Percentiles rank a stretch among this genome's conserved stretches.
Conservation (phyloP, 176 grass and related monocot genomes). For the Dendrocalamus sinicus region DNA sequence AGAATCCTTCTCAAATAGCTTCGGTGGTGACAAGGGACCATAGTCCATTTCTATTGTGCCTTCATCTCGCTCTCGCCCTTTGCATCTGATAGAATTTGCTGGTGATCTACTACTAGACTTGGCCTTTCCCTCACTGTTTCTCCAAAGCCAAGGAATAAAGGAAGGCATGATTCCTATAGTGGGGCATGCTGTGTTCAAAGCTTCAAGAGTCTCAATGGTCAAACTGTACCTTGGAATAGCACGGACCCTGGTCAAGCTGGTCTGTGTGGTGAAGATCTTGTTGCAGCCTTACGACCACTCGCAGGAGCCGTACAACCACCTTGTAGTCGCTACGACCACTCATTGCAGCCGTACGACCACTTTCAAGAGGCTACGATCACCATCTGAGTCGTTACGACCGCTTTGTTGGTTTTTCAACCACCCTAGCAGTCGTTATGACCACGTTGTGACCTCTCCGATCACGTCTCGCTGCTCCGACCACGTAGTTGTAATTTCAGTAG, state of each 20-base stretch:
- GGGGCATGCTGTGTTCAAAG: conserved; percentile 73
- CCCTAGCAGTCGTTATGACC: no score
- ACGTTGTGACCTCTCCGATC: no score
- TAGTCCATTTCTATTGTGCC: conserved; percentile 28
- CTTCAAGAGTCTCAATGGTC: conserved; percentile 68
- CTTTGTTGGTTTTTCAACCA: no score
- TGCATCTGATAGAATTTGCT: conserved; percentile 34
- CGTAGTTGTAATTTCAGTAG: no score
- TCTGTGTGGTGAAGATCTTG: conserved; percentile 75
- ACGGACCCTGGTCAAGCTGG: conserved; percentile 67
- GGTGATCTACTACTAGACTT: conserved; percentile 10
- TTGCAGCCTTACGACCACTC: no score
- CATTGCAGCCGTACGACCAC: no score
- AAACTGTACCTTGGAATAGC: conserved; percentile 83
- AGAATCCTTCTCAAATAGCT: conserved; percentile 63
- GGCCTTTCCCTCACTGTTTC: conserved; percentile 5
- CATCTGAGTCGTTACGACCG: no score
- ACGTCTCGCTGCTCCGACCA: no score
- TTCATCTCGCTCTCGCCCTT: conserved; percentile 8
- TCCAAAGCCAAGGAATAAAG: conserved; percentile 64
- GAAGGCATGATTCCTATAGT: conserved; percentile 89
- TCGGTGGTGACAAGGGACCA: conserved; percentile 49
- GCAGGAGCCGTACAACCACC: no score
- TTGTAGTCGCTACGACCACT: no score
- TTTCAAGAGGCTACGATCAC: no score